These are phyloP conservation scores for Nadsonia commutata DNA, from an alignment of 1,139 yeast genomes.

Conservation along the genomic window DNA sequence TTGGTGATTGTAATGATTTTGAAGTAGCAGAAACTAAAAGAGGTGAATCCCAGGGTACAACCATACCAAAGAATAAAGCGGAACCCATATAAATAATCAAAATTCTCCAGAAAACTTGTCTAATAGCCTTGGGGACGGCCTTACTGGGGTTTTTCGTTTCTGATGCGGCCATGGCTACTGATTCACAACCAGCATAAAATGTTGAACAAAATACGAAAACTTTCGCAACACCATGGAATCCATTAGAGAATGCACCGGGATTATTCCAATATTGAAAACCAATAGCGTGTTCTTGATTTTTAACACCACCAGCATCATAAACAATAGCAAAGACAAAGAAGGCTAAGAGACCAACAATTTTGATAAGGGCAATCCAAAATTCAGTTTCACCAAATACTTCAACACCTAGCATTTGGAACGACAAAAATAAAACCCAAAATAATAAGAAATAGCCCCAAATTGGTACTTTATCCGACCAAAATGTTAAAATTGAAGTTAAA, in stretches of 20 bases:
- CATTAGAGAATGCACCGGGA: slow-evolving; percentile 65
- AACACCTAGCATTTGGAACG: slow-evolving; percentile 43
- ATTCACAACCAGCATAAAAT: slow-evolving; percentile 67
- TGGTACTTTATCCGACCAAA: slow-evolving; percentile 49
- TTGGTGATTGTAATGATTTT: slow-evolving; percentile 50
- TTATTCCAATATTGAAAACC: slow-evolving; percentile 65
- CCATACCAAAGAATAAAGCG: slow-evolving; percentile 65
- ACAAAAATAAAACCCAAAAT: slow-evolving; percentile 39
- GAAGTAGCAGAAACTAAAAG: slow-evolving; percentile 23
- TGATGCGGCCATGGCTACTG: slow-evolving; percentile 81
- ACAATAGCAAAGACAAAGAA: slow-evolving; percentile 44
- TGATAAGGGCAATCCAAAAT: slow-evolving; percentile 46
- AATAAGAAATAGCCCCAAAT: slow-evolving; percentile 42
- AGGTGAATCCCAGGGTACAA: slow-evolving; percentile 67
- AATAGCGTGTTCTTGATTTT: slow-evolving; percentile 17
- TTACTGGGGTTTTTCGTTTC: slow-evolving; percentile 73
- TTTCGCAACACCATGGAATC: slow-evolving; percentile 53
- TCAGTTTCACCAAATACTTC: slow-evolving; percentile 53
- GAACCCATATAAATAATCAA: slow-evolving; percentile 67
- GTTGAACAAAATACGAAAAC: slow-evolving; percentile 57
- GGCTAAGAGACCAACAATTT: slow-evolving; percentile 40
- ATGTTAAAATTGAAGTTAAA: slow-evolving; percentile 37
- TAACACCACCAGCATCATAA: slow-evolving; percentile 50
- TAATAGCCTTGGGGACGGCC: slow-evolving; percentile 73
- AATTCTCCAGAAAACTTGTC: slow-evolving; percentile 70